A percentile compares a stretch with the other conserved stretches of the same genome.
phyloP scores from a whole-genome alignment of 1,284 basidiomycete genomes.

The Chalciporus sp. region DNA sequence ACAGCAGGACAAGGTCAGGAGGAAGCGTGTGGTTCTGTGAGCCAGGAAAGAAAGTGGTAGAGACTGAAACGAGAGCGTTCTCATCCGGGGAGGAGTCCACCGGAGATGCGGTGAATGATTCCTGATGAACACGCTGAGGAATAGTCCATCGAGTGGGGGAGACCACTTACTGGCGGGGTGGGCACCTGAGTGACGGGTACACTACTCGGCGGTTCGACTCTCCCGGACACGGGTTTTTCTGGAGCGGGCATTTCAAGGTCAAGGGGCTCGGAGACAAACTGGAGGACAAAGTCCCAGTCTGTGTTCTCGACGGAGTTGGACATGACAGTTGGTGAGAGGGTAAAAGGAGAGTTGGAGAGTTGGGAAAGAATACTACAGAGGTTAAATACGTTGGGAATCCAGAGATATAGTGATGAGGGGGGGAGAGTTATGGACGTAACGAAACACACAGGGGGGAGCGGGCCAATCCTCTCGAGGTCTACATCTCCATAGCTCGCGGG shows the following conservation, averaged over 20 bases:
- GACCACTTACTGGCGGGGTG: constrained; percentile 61
- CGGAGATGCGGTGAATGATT: constrained; percentile 54
- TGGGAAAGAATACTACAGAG: not conserved
- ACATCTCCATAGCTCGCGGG: constrained; percentile 18
- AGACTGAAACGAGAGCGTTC: constrained; percentile 65
- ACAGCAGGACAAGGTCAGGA: constrained; percentile 65
- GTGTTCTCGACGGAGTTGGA: constrained; percentile 42
- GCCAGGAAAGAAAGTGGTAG: constrained; percentile 76
- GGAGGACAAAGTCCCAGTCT: constrained; percentile 65
- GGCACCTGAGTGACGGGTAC: constrained; percentile 49
- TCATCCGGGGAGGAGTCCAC: constrained; percentile 40
- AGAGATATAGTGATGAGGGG: not conserved
- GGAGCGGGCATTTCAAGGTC: constrained; percentile 41
- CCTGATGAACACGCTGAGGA: constrained; percentile 34
- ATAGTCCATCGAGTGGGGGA: not conserved
- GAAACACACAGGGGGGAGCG: constrained; percentile 29
- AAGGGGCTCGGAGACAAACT: constrained; percentile 61
- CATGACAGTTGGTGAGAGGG: constrained; percentile 17
- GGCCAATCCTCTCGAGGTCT: not conserved
- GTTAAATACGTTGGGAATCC: not conserved
- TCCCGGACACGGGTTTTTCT: constrained; percentile 39
- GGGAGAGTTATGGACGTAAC: constrained; percentile 1
- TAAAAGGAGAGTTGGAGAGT: not conserved
- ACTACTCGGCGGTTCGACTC: constrained; percentile 22
- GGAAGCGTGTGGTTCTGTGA: constrained; percentile 55